Evolutionary conservation across 768 basidiomycete genomes (phyloP).

Genomic region (button mushroom (Agaricus bisporus)): DNA sequence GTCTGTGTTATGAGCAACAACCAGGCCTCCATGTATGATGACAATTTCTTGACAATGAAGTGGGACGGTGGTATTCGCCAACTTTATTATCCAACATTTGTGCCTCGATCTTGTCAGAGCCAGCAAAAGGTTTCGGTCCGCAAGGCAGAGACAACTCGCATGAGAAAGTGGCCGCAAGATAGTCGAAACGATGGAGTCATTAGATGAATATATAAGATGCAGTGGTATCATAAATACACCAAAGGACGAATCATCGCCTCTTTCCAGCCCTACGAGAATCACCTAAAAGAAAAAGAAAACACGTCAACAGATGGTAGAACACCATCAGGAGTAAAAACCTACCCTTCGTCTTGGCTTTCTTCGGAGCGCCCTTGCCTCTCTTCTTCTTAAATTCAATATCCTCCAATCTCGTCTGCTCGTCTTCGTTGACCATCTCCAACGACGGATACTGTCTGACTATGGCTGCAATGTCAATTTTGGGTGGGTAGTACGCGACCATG

Average conservation of each 20-base stretch:
- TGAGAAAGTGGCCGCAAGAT: too few species aligned
- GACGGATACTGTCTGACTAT: conserved; percentile 48
- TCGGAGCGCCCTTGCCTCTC: conserved; percentile 80
- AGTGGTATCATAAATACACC: background rate
- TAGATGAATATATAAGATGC: too few species aligned
- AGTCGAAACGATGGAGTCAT: too few species aligned
- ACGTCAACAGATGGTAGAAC: background rate
- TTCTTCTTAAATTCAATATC: conserved; percentile 64
- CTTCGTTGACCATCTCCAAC: conserved; percentile 54
- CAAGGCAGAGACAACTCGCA: too few species aligned
- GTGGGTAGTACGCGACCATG: conserved; percentile 81
- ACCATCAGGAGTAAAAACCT: conserved; percentile 9
- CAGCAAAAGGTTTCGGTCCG: too few species aligned
- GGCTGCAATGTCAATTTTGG: conserved; percentile 46
- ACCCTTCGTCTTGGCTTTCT: conserved; percentile 73
- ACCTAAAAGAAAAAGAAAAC: background rate
- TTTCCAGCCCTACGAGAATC: conserved; percentile 6
- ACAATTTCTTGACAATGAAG: too few species aligned
- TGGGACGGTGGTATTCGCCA: too few species aligned
- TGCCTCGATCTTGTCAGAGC: too few species aligned
- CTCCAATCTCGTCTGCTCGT: conserved; percentile 60
- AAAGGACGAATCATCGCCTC: background rate
- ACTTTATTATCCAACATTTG: too few species aligned
- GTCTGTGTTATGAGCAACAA: too few species aligned
- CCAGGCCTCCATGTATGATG: too few species aligned